A percentile compares a stretch with the other conserved stretches of the same genome.
Evolutionary conservation across 768 basidiomycete species (phyloP).

Genomic region (Hericium coralloides): DNA sequence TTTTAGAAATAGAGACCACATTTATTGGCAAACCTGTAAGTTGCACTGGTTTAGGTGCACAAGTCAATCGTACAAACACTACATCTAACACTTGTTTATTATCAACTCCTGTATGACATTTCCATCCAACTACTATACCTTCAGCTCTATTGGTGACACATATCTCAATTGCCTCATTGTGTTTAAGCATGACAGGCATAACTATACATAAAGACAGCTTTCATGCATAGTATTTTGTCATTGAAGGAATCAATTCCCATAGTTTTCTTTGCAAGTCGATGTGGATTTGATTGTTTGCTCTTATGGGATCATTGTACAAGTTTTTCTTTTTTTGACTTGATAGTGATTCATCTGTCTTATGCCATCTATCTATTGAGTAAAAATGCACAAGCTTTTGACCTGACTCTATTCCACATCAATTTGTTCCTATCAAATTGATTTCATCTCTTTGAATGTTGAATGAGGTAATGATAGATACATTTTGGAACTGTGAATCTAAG

Average conservation of each 20-base stretch:
- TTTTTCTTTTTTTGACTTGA: neutral
- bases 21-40: slow-evolving; percentile 10
- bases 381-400: slow-evolving; percentile 19
- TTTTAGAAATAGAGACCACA: slow-evolving; percentile 12
- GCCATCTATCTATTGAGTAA: slow-evolving; percentile 16
- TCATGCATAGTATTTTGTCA: slow-evolving; percentile 13
- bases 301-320: neutral
- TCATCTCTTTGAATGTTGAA: too few relatives aligned
- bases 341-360: neutral
- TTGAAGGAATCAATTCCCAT: slow-evolving; percentile 15
- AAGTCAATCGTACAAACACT: slow-evolving; percentile 11
- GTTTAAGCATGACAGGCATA: slow-evolving; percentile 17
- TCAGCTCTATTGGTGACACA: slow-evolving; percentile 19
- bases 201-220: slow-evolving; percentile 13
- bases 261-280: slow-evolving; percentile 8
- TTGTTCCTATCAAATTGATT: slow-evolving; percentile 24
- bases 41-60: slow-evolving; percentile 1
- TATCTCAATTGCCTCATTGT: slow-evolving; percentile 17
- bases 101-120: neutral
- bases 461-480: slow-evolving; percentile 31
- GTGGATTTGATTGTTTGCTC: neutral
- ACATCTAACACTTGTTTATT: slow-evolving; percentile 2
- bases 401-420: slow-evolving; percentile 25
- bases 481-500: slow-evolving; percentile 17
- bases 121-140: slow-evolving; percentile 11